Conservation (phyloP, 2,329 filamentous ascomycete genomes). For the Herpomyces periplanetae region DNA sequence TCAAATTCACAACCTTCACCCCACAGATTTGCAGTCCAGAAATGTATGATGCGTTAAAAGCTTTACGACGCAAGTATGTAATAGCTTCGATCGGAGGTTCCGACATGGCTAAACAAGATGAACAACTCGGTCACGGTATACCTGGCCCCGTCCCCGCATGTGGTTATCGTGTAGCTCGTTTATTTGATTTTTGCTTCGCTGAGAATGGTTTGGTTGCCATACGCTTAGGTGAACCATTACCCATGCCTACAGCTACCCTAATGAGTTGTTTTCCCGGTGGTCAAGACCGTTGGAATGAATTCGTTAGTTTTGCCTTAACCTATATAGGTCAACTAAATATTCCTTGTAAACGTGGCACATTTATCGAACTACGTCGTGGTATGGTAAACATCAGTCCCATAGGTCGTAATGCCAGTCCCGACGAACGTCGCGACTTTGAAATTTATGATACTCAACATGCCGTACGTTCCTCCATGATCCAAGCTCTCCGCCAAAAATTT, state of each 20-base stretch:
- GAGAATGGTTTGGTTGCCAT: constrained; percentile 85
- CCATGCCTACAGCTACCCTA: too few relatives aligned
- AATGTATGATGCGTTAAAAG: constrained; percentile 39
- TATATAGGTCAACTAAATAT: constrained; percentile 53
- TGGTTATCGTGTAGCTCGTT: constrained; percentile 41
- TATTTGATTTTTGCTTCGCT: constrained; percentile 92
- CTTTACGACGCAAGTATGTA: constrained; percentile 47
- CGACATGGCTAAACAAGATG: constrained; percentile 71
- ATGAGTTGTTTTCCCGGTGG: constrained; percentile 77
- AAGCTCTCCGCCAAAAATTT: constrained; percentile 37
- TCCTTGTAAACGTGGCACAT: constrained; percentile 44
- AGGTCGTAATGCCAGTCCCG: constrained; percentile 40
- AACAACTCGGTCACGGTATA: constrained; percentile 38
- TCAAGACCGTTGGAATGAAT: constrained; percentile 42
- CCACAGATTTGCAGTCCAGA: constrained; percentile 26
- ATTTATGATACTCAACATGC: constrained; percentile 37
- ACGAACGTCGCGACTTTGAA: constrained; percentile 50
- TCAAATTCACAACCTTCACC: constrained; percentile 2
- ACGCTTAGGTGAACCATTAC: constrained; percentile 35
- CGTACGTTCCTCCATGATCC: constrained; percentile 35
- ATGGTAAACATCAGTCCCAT: constrained; percentile 61
- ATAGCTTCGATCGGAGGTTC: constrained; percentile 79
- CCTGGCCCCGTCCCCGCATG: too few relatives aligned
- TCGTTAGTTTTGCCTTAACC: constrained; percentile 34
- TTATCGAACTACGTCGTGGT: constrained; percentile 58